Evolutionary conservation across 2,329 filamentous ascomycete genomes (phyloP), one percentile per base, ranked within the genome.

Genomic region (Beauveria australis): DNA sequence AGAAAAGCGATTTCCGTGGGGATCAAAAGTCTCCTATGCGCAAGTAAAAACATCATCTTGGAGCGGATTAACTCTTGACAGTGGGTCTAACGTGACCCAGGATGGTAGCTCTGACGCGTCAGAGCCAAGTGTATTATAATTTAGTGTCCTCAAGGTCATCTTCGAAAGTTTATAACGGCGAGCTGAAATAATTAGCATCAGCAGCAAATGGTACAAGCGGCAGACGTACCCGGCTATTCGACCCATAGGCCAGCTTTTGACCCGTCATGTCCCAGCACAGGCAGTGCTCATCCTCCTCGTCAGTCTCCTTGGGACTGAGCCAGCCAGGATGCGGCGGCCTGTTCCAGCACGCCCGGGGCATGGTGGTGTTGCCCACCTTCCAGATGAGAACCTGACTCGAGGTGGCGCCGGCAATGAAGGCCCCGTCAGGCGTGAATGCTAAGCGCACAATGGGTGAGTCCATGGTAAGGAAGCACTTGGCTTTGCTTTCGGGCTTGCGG

Each of bases 211-310:
- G 33, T 28, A 5, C 12, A 60, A n/a, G 53, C 24, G 28, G 48
- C 16, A 59, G 19, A 79, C 83, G 71, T 77, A 87, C 84, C 68
- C 81, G 75, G 66, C 80, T 86, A 66, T 85, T 86, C 6, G 82
- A 80, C 18, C 84, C 85, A 68, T 86, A 87, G 0, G 84, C 84
- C 61, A 88, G 73, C 66, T 82, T 85, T 63, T 83, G 79, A 5
- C 85, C 85, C 55, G 79, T 79, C 5, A 79, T 75, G 71, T 87
- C 84, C 85, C 85, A 88, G 64, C 79, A 80, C 19, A 87, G 68
- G 60, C 81, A 86, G 66, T 86, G 81, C 63, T 82, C 80, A 51
- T 85, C 81, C 64, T 86, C 83, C 49, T 86, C 83, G 24, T 85
- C 83, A 0, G 76, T 78, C 51, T 76, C 76, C 66, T 78, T 81